These are phyloP conservation scores for Pseudogymnoascus sp. DNA, from an alignment of 2,329 filamentous ascomycete species.

Conservation along the genomic window DNA sequence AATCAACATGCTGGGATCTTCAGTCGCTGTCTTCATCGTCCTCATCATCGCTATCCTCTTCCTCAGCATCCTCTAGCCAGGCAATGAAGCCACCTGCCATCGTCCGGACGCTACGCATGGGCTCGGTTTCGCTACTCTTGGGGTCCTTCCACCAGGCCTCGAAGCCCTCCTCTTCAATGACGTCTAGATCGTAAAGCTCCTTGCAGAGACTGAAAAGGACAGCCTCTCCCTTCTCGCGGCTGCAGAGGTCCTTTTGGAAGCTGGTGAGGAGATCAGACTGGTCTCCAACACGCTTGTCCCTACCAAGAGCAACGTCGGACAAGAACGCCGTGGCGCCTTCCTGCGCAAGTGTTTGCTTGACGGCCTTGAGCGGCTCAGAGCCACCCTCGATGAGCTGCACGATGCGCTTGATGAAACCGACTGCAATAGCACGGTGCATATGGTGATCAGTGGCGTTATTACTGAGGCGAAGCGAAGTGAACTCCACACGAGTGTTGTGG, in stretches of 20 bases:
- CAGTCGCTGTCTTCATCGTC: conserved; percentile 45
- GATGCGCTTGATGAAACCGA: conserved; percentile 76
- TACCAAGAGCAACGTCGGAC: conserved; percentile 51
- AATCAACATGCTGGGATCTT: conserved; percentile 3
- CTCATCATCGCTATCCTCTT: conserved; percentile 62
- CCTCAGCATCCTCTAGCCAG: conserved; percentile 70
- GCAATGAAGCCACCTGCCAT: conserved; percentile 75
- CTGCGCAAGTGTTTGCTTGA: conserved; percentile 50
- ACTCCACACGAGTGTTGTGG: conserved; percentile 74
- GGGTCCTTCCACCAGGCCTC: conserved; percentile 80
- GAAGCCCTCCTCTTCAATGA: conserved; percentile 83
- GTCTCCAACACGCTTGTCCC: conserved; percentile 58
- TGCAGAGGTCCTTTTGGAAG: conserved; percentile 70
- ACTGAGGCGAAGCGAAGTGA: conserved; percentile 85
- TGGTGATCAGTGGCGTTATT: conserved; percentile 85
- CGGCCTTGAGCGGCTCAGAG: conserved; percentile 56
- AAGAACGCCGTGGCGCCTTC: conserved; percentile 49
- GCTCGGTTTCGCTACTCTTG: conserved; percentile 56
- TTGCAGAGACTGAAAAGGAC: conserved; percentile 74
- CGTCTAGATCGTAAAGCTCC: conserved; percentile 74
- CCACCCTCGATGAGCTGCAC: conserved; percentile 55
- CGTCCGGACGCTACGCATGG: conserved; percentile 61
- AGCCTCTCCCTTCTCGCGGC: conserved; percentile 52
- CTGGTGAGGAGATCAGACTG: conserved; percentile 80
- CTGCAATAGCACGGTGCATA: conserved; percentile 77